Conservation (phyloP, 352 stramenopile species). For the Aphanomyces stellatus region DNA sequence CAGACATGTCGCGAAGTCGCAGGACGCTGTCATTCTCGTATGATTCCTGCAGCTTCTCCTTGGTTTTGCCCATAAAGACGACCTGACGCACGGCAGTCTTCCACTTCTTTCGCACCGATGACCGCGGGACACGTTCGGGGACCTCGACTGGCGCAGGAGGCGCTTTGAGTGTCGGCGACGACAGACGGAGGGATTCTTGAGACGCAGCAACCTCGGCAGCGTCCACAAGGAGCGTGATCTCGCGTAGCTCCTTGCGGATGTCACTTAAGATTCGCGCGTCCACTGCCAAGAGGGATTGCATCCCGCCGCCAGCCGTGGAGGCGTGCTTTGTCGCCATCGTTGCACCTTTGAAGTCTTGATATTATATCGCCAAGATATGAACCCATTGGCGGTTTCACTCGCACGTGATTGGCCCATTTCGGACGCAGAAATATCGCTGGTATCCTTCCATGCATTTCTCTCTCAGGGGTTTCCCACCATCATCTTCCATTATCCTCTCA, state of each 20-base stretch:
- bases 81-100: constrained; percentile 8
- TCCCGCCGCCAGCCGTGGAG: neutral
- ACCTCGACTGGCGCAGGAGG: no score
- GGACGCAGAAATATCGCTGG: no score
- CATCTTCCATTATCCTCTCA: no score
- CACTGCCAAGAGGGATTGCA: constrained; percentile 3
- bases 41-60: constrained; percentile 14
- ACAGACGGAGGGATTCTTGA: neutral
- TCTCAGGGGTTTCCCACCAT: no score
- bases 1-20: neutral
- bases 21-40: constrained; percentile 11
- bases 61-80: constrained; percentile 23
- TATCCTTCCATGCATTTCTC: no score
- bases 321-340: neutral
- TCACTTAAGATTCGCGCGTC: neutral
- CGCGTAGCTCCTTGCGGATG: constrained; percentile 8
- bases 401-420: no score
- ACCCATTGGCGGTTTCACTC: neutral
- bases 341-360: neutral
- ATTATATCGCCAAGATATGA: neutral
- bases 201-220: no score
- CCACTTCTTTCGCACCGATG: neutral
- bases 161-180: neutral
- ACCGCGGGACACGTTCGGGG: no score
- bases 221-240: neutral